Evolutionary conservation across 345 rosid species (phyloP), one percentile per base, ranked within the genome.

Genomic region (Cardamine occulta): DNA sequence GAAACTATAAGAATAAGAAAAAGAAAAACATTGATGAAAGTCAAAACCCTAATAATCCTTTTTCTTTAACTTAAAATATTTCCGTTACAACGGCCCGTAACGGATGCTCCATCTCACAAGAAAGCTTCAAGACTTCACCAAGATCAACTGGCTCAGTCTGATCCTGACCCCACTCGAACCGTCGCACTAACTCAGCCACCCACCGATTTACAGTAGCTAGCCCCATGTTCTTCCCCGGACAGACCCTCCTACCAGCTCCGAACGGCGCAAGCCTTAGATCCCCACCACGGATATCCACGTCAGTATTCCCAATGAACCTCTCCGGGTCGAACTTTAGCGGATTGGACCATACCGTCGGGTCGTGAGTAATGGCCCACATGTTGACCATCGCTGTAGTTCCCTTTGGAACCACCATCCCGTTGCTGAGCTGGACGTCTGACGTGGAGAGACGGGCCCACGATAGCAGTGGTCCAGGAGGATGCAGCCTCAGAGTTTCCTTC

Each of bases 301-400:
- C 86, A n/a, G 28, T 75, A 52, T 8, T 51, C 47, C 80, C 44
- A 82, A 1, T 55, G 76, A 91, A 89, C 78, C 98, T 81, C 80
- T 88, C 97, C 14, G 98, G 98, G 14, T 59, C 68, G 51, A 88
- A 93, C 70, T 70, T 74, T 0, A 65, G 54, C 2, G 98, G 96
- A 31, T 89, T 75, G 13, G 66, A 73, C 98, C 98, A 93, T 37
- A 89, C 84, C 4, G 13, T 26, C 0, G 87, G 82, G 76, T 91
- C 97, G 66, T 88, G 97, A 1, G 94, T 81, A 44, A 93, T 93
- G 54, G 98, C 98, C 98, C 98, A 93, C 98, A 93, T 93, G 89
- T 93, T 93, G 68, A 91, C 87, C 97, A 93, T 91, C 0, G 98
- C 98, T 1, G 94, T 91, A 4, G 98, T 93, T 35, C 84, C 80